These are phyloP conservation scores for Saccharomyces pastorianus DNA, from an alignment of 1,139 yeast genomes.

Conservation along the genomic window DNA sequence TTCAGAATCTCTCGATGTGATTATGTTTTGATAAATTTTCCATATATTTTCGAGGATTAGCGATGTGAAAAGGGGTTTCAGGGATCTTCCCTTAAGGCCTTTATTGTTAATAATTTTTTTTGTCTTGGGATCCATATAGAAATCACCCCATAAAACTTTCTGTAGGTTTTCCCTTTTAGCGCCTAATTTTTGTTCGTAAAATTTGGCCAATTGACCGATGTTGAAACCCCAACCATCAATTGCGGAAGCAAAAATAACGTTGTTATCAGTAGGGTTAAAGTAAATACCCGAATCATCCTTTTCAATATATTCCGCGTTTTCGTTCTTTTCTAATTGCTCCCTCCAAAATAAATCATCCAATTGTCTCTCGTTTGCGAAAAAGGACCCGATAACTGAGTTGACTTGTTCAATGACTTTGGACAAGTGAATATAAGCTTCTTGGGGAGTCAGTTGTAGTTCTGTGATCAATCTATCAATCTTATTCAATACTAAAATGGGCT, in stretches of 20 bases:
- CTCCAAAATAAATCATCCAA: conserved; percentile 81
- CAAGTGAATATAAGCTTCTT: conserved; percentile 79
- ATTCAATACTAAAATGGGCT: conserved; percentile 84
- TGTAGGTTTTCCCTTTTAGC: conserved; percentile 71
- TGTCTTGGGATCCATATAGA: conserved; percentile 78
- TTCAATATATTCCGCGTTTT: conserved; percentile 56
- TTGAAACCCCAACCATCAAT: conserved; percentile 98
- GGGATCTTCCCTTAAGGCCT: conserved; percentile 40
- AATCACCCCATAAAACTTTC: conserved; percentile 96
- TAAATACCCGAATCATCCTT: conserved; percentile 77
- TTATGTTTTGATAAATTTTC: conserved; percentile 75
- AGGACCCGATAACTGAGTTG: conserved; percentile 88
- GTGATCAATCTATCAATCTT: conserved; percentile 81
- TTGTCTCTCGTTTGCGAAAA: conserved; percentile 90
- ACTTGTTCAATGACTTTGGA: conserved; percentile 80
- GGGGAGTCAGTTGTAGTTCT: conserved; percentile 74
- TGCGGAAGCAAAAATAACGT: conserved; percentile 91
- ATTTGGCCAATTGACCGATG: conserved; percentile 76
- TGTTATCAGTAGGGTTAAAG: conserved; percentile 82
- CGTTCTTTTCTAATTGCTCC: conserved; percentile 48
- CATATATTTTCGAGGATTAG: conserved; percentile 85
- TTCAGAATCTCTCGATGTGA: conserved; percentile 59
- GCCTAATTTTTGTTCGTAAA: conserved; percentile 79
- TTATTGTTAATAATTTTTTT: conserved; percentile 66
- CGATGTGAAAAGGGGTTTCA: conserved; percentile 80